Percentiles rank a stretch among this genome's conserved stretches.
Evolutionary conservation across 192 early-diverging fungal species (phyloP).

Genomic region (Podila horticola): DNA sequence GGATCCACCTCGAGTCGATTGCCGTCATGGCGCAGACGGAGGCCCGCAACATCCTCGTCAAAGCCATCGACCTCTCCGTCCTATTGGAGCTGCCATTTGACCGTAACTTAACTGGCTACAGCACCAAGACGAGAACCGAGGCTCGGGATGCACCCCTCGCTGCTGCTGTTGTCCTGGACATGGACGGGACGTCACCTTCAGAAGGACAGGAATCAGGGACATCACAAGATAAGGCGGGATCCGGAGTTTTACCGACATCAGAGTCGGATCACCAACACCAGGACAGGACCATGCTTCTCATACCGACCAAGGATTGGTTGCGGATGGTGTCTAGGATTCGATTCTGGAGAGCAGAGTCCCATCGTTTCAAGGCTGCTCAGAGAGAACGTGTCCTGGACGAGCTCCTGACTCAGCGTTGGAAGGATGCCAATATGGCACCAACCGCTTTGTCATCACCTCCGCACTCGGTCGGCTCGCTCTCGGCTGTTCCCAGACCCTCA

Average conservation of each 20-base stretch:
- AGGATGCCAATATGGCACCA: neutral
- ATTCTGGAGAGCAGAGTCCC: slow-evolving; percentile 44
- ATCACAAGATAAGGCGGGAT: neutral
- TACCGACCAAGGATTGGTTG: slow-evolving; percentile 34
- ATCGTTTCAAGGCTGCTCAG: slow-evolving; percentile 27
- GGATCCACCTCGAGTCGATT: slow-evolving; percentile 37
- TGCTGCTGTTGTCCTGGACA: slow-evolving; percentile 24
- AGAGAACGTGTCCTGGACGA: slow-evolving; percentile 22
- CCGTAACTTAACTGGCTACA: slow-evolving; percentile 39
- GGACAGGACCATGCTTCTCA: slow-evolving; percentile 35
- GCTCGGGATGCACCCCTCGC: slow-evolving; percentile 14
- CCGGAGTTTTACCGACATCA: neutral
- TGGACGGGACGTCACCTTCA: slow-evolving; percentile 8
- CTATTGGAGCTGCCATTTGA: slow-evolving; percentile 36
- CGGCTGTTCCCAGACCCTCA: neutral
- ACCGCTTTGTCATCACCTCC: slow-evolving; percentile 14
- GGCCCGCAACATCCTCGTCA: slow-evolving; percentile 9
- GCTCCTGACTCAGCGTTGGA: slow-evolving; percentile 36
- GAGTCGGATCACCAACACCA: neutral
- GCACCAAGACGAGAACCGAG: slow-evolving; percentile 32
- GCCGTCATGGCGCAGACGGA: neutral
- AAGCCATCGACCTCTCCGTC: slow-evolving; percentile 7
- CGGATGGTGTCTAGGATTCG: slow-evolving; percentile 29
- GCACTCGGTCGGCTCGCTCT: slow-evolving; percentile 14
- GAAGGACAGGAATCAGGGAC: neutral